Base-by-base conservation (phyloP, 495 filamentous ascomycete species). In the Evernia prunastri region DNA sequence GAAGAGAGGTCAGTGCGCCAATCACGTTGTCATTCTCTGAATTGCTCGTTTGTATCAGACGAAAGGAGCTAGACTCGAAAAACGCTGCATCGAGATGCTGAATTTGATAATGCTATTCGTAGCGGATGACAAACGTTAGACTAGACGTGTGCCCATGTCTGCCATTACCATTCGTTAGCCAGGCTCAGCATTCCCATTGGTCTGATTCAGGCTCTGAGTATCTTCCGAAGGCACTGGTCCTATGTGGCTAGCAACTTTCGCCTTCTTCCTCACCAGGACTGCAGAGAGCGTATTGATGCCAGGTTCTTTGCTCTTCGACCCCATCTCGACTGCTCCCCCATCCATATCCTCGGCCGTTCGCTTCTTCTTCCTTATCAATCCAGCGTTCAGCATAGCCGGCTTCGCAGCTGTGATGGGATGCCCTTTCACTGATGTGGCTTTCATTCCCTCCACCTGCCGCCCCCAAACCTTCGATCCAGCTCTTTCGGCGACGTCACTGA, bases 261-360 rank as follows among this genome's bases (percentile, higher is more conserved):
- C 62, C 54, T 56, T 56, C 51, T 63, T 92, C 65, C 85, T 77
- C 36, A 91, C 75, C 68, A 90, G 69, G 3, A 78, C 80, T 29
- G 77, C 79, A 47, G 77, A 76, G 13, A 89, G 79, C 59, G 85
- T 73, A 67, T 87, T 88, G 59, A 86, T 80, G 15, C 73, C 71
- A n/a, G 76, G 65, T 31, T 66, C 62, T 27, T 39, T 57, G 12
- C 65, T 56, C 25, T 42, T 59, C 29, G 33, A 18, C 20, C 56
- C 18, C 68, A 71, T 17, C 54, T 64, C 58, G 74, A 74, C 45
- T 61, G 60, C 63, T 75, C 73, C 69, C 75, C 74, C 61, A 64
- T 68, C 61, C 65, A 70, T 43, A 68, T 67, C 62, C 40, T 71
- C 29, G 45, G 67, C 68, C 18, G 69, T 66, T 25, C 76, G 72